Percentiles rank a stretch among this genome's conserved stretches.
These are phyloP conservation scores for Ogataea nitratoaversa DNA, from an alignment of 805 yeast species.

Conservation along the genomic window DNA sequence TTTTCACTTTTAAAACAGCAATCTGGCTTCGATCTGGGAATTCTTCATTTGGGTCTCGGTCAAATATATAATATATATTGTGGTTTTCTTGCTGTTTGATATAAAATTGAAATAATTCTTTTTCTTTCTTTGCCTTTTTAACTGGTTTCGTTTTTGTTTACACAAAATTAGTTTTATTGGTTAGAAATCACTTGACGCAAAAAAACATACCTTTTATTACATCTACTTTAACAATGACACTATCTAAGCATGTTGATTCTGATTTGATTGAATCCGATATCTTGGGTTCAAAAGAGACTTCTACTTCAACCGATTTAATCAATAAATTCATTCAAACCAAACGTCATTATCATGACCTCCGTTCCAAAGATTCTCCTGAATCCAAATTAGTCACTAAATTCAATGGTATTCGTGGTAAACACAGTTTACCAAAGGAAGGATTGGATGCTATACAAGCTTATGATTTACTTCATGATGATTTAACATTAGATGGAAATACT, in stretches of 20 bases:
- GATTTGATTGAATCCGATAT: conserved; percentile 36
- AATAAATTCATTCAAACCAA: conserved; percentile 18
- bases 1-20: no score
- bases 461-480: conserved; percentile 63
- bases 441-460: conserved; percentile 50
- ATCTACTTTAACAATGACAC: conserved; percentile 32
- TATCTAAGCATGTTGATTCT: conserved; percentile 42
- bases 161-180: no score
- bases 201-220: no score
- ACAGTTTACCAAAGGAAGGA: conserved; percentile 56
- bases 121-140: no score
- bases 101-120: no score
- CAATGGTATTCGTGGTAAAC: conserved; percentile 45
- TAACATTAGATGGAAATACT: conserved; percentile 81
- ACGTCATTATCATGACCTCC: conserved; percentile 12
- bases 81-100: no score
- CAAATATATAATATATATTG: no score
- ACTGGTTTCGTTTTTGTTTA: no score
- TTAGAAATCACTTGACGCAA: no score
- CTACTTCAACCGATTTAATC: conserved; percentile 9
- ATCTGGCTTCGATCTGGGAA: no score
- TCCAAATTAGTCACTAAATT: conserved; percentile 25
- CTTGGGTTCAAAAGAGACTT: conserved; percentile 11
- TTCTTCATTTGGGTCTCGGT: no score
- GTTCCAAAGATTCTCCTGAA: conserved; percentile 7